Percentiles rank a stretch among this genome's conserved stretches.
Conservation (phyloP, 2,329 filamentous ascomycete genomes). For the Colletotrichum tanaceti region DNA sequence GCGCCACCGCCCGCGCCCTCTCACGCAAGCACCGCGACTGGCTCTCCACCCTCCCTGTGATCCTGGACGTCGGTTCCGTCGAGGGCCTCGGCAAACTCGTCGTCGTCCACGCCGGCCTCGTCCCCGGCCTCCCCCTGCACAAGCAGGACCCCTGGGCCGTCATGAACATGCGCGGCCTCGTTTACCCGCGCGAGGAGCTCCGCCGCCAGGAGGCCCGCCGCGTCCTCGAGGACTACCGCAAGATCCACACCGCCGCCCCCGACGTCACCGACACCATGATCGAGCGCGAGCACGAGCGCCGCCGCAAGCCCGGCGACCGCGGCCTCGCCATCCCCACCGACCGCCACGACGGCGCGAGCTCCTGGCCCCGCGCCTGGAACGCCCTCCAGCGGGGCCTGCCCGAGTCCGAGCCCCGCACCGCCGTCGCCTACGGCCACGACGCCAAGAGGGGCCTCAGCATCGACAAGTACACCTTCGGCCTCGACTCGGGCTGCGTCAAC, state of each 20-base stretch:
- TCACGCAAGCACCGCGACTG: constrained; percentile 72
- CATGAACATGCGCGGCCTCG: constrained; percentile 92
- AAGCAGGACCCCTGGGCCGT: constrained; percentile 81
- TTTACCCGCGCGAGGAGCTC: constrained; percentile 60
- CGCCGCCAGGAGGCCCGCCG: constrained; percentile 51
- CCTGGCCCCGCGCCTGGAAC: constrained; percentile 76
- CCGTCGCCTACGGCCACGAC: constrained; percentile 89
- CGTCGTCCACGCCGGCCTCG: constrained; percentile 87
- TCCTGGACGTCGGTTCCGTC: constrained; percentile 76
- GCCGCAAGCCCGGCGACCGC: constrained; percentile 45
- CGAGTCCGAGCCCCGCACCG: constrained; percentile 61
- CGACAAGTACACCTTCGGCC: constrained; percentile 79
- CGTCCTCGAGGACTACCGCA: constrained; percentile 35
- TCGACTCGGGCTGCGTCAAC: constrained; percentile 85
- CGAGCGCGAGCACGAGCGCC: constrained; percentile 40
- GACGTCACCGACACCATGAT: constrained; percentile 33
- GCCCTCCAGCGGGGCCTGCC: constrained; percentile 55
- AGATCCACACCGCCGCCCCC: constrained; percentile 33
- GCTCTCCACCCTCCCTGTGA: constrained; percentile 79
- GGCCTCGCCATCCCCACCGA: constrained; percentile 53
- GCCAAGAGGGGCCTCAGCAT: constrained; percentile 73
- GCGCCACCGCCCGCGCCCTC: constrained; percentile 68
- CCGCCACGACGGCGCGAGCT: constrained; percentile 61
- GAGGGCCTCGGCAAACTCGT: constrained; percentile 63
- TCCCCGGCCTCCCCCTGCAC: constrained; percentile 77